Evolutionary conservation across 1,139 yeast species (phyloP), one percentile per base, ranked within the genome.

Genomic region (Saccharomyces hybrid): DNA sequence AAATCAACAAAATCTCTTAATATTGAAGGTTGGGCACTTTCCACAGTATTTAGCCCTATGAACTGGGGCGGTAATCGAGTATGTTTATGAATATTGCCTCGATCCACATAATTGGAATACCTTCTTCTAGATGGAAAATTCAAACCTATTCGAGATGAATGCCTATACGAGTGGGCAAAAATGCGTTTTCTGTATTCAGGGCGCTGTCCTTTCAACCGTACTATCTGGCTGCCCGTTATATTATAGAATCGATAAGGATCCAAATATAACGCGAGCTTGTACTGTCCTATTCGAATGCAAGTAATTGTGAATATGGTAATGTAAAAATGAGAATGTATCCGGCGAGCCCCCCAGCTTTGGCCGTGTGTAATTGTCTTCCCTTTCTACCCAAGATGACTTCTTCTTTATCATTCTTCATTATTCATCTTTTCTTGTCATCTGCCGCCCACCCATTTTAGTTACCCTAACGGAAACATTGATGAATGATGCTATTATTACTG

Each of bases 1-100:
- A 81, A 77, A 63, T 78, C 80, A 57, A 95, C 98, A 69, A 90
- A 95, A 66, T 88, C 95, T 62, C 85, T 85, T 53, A 95, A 82
- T n/a, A 78, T 78, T 54, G 84, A 79, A 42, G 71, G 73, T 63
- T 87, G 90, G 38, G 96, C 96, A 25, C 67, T 75, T 41, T 80
- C 83, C 50, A 89, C 76, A 44, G 93, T 78, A 31, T 54, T 54
- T 34, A 32, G 48, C 38, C 53, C 53, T n/a, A 51, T 47, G 73
- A 90, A 93, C 71, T 89, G 87, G 42, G 79, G 59, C 28, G 96
- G 84, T 64, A 91, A 76, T 7, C 66, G 58, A 32, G 61, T 57
- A 61, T 73, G 76, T 47, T 69, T 57, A 32, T n/a, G 16, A 5
- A 14, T 32, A 32, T 7, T 26, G 7, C 8, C 8, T n/a, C 38